phyloP scores from a whole-genome alignment of 139 green algal species.

The Tetraselmis striata region DNA sequence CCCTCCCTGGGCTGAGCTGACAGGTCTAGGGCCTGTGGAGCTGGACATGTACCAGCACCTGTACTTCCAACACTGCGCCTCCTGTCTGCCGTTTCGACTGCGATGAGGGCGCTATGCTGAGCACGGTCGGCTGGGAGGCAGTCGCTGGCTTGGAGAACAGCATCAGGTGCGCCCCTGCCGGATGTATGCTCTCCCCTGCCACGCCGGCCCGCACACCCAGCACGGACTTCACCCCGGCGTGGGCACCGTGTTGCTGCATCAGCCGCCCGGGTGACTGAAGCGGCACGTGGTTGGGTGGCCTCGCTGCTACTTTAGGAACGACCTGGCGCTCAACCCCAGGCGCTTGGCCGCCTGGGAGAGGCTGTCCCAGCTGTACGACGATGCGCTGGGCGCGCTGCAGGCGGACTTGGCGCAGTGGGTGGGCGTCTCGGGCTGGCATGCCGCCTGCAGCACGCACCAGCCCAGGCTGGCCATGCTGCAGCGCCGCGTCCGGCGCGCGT shows the following conservation, averaged over 20 bases:
- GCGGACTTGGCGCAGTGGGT: not conserved
- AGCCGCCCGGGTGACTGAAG: no score
- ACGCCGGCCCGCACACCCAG: no score
- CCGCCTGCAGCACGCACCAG: not conserved
- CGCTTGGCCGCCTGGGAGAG: conserved; percentile 3
- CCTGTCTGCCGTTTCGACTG: not conserved
- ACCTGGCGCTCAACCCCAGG: not conserved
- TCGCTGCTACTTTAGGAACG: not conserved
- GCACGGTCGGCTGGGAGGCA: not conserved
- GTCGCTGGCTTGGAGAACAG: not conserved
- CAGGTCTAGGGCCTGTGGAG: not conserved
- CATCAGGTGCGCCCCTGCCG: not conserved
- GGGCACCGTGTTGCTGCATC: no score
- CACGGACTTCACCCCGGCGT: no score
- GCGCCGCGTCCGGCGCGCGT: not conserved
- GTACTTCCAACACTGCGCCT: not conserved
- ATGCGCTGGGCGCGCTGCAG: not conserved
- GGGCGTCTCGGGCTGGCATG: not conserved
- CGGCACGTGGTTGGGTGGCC: not conserved
- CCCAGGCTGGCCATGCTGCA: not conserved
- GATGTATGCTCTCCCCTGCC: no score
- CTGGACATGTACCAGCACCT: not conserved
- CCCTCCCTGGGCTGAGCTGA: no score
- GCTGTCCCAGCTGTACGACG: not conserved
- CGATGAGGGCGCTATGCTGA: not conserved